phyloP scores from a whole-genome alignment of 345 rosid species.

The Ailanthus altissimus region DNA sequence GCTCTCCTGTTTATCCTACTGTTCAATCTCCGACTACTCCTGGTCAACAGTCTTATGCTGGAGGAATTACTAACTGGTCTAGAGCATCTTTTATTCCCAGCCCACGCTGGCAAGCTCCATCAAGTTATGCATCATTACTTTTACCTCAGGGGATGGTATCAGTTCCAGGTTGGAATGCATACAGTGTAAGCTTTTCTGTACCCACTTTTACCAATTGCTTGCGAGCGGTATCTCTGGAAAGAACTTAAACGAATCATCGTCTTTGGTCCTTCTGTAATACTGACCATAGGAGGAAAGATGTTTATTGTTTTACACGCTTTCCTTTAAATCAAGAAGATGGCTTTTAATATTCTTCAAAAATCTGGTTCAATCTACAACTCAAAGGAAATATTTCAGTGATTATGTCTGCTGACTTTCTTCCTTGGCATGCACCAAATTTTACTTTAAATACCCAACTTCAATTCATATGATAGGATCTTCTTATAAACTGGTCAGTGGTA shows the following conservation, averaged over 20 bases:
- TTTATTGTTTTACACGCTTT: not conserved
- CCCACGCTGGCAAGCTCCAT: constrained; percentile 97
- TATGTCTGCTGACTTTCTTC: not conserved
- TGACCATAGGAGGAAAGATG: not conserved
- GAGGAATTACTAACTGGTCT: constrained; percentile 76
- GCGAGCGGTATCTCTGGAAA: not conserved
- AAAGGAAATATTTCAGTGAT: not conserved
- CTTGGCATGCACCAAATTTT: not conserved
- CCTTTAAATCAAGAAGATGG: not conserved
- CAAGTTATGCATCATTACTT: constrained; percentile 74
- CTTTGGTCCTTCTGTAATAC: not conserved
- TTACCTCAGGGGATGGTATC: constrained; percentile 90
- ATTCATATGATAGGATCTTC: not conserved
- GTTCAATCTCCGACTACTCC: constrained; percentile 73
- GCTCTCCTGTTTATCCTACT: constrained; percentile 74
- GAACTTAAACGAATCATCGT: constrained; percentile 6
- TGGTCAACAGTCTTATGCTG: constrained; percentile 71
- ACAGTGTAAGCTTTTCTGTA: constrained; percentile 57
- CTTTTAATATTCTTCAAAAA: not conserved
- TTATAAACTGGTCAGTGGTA: not conserved
- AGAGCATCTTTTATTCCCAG: constrained; percentile 86
- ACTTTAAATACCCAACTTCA: not conserved
- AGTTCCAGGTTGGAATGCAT: constrained; percentile 90
- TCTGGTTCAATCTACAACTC: not conserved
- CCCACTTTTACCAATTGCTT: not conserved